phyloP scores from a whole-genome alignment of 2,329 filamentous ascomycete genomes.

The Aspergillus glaucus region DNA sequence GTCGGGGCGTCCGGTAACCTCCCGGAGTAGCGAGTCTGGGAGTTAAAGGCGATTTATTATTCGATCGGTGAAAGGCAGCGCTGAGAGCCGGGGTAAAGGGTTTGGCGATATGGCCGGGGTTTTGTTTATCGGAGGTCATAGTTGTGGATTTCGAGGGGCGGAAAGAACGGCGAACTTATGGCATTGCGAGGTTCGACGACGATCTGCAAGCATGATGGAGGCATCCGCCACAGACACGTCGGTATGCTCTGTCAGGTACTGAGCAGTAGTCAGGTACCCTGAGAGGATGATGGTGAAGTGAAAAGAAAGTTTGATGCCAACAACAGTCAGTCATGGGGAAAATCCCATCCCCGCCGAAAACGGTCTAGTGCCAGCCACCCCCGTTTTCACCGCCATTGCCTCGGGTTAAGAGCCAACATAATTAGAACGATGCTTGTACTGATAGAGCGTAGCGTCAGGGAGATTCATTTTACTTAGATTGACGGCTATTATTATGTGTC shows the following conservation, averaged over 20 bases:
- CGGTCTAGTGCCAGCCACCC: slow-evolving; percentile 18
- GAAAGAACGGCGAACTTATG: slow-evolving; percentile 35
- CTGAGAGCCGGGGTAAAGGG: slow-evolving; percentile 64
- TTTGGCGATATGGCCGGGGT: slow-evolving; percentile 45
- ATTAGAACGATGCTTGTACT: background rate
- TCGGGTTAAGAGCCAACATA: background rate
- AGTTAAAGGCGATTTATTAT: slow-evolving; percentile 49
- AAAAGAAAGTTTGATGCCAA: slow-evolving; percentile 9
- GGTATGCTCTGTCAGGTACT: slow-evolving; percentile 1
- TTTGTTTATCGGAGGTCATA: slow-evolving; percentile 49
- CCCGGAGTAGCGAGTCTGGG: slow-evolving; percentile 51
- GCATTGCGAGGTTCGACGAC: slow-evolving; percentile 34
- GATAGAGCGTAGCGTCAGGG: background rate
- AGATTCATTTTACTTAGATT: no score
- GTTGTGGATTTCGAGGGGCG: slow-evolving; percentile 30
- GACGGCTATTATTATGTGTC: background rate
- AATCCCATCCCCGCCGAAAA: slow-evolving; percentile 21
- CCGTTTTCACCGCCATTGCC: slow-evolving; percentile 1
- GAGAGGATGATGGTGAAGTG: slow-evolving; percentile 4
- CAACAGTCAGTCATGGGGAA: slow-evolving; percentile 7
- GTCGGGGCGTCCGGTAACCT: slow-evolving; percentile 24
- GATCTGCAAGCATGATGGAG: slow-evolving; percentile 29
- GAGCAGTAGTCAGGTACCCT: slow-evolving; percentile 4
- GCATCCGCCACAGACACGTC: slow-evolving; percentile 17
- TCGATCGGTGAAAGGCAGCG: slow-evolving; percentile 52